Base-by-base conservation (phyloP, 176 grass and related monocot species). In the Avena sativa region DNA sequence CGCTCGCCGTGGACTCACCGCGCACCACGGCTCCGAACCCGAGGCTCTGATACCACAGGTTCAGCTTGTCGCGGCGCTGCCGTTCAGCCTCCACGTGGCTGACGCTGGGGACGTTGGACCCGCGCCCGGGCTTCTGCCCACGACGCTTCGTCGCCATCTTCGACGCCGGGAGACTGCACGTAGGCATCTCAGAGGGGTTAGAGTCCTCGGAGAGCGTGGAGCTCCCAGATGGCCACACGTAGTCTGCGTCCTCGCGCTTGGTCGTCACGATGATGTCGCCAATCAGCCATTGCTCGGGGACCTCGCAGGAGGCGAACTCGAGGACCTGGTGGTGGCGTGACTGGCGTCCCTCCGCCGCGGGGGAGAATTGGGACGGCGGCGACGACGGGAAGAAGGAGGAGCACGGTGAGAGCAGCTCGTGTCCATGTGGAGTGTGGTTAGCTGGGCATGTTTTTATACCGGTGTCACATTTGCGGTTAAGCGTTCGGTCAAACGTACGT, bases 211-310 rank as follows among this genome's bases (percentile, higher is more conserved):
- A 34, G 13, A 34, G 28, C 6, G 28, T 30, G 11, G 64, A 66
- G 26, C 63, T 32, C 12, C 12, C 63, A 1, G 25, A 12, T 15
- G 26, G 63, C 63, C 63, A 32, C 38, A 46, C 0, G 38, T 1
- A 46, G 6, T 71, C 38, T 7, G 4, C 19, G 3, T 11, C 19
- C 69, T 46, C 69, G 38, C 38, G n/a, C 69, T 21, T 71, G 9
- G 38, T 19, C 69, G 38, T 1, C 69, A n/a, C 68, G 17, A n/a
- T 16, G 17, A 10, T 71, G 68, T n/a, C 68, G 17, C 17, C 68
- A 19, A 71, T 3, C 10, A 71, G 38, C 69, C 69, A 71, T 71
- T 71, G 69, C 69, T 71, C 38, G 38, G 69, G 69, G 17, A 71
- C 38, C 69, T 71, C 69, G 38, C 69, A 71, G 19, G 38, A 71